Conservation (phyloP, 2,329 filamentous ascomycete species). For the Apiospora marii region DNA sequence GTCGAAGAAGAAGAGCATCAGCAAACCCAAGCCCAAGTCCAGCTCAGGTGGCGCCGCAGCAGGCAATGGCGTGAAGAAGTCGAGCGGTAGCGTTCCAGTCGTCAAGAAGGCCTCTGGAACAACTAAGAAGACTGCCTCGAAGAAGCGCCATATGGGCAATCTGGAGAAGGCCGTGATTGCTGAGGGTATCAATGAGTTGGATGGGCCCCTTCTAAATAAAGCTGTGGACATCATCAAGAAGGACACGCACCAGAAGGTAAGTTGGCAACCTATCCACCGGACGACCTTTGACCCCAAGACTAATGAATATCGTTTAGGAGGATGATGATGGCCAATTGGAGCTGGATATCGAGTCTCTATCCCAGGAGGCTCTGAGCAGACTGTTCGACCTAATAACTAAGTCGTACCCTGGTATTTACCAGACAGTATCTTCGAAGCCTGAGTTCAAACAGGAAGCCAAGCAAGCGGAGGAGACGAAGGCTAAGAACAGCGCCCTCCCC, state of each 20-base stretch:
- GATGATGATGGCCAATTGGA: conserved; percentile 67
- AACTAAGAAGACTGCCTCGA: conserved; percentile 53
- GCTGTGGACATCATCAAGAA: conserved; percentile 91
- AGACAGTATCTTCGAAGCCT: conserved; percentile 44
- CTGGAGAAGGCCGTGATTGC: conserved; percentile 93
- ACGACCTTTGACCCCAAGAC: background rate
- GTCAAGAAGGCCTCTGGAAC: conserved; percentile 41
- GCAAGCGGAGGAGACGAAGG: conserved; percentile 24
- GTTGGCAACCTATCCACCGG: conserved; percentile 47
- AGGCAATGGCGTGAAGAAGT: conserved; percentile 51
- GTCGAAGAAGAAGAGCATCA: conserved; percentile 36
- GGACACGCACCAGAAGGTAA: conserved; percentile 79
- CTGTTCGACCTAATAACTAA: conserved; percentile 54
- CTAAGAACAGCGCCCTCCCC: conserved; percentile 45
- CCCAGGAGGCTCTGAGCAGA: conserved; percentile 61
- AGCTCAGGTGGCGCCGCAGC: conserved; percentile 40
- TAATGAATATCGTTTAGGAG: conserved; percentile 49
- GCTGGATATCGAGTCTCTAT: conserved; percentile 66
- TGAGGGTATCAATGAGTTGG: conserved; percentile 81
- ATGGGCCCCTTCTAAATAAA: conserved; percentile 77
- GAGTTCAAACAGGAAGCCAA: conserved; percentile 37
- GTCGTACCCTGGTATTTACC: conserved; percentile 47
- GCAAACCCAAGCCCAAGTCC: conserved; percentile 49
- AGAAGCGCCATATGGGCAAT: conserved; percentile 71
- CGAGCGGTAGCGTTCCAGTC: conserved; percentile 41